Conservation (phyloP, 1,139 yeast genomes). For the Sugiyamaella paludigena region DNA sequence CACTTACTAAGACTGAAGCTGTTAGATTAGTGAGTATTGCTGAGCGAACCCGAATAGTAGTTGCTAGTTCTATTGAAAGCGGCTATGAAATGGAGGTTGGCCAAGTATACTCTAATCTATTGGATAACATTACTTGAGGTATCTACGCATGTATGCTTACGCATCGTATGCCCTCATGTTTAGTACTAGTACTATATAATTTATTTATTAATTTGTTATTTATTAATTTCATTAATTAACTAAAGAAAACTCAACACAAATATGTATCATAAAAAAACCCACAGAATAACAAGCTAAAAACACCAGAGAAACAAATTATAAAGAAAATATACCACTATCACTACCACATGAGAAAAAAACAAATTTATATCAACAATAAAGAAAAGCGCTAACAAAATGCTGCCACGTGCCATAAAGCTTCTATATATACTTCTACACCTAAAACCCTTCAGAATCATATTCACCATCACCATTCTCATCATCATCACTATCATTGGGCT, state of each 20-base stretch:
- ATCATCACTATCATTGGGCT: too few relatives aligned
- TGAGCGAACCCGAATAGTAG: slow-evolving; percentile 30
- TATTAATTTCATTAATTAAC: slow-evolving; percentile 1
- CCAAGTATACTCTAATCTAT: slow-evolving; percentile 21
- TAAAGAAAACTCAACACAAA: neutral
- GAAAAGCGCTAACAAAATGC: too few relatives aligned
- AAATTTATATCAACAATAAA: neutral
- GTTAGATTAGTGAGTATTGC: slow-evolving; percentile 32
- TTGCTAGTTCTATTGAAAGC: slow-evolving; percentile 7
- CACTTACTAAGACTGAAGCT: slow-evolving; percentile 27
- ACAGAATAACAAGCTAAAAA: neutral
- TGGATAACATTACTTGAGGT: neutral
- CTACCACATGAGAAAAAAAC: neutral
- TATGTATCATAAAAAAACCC: neutral
- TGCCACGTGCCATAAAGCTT: too few relatives aligned
- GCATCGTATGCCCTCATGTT: too few relatives aligned
- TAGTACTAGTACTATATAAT: neutral
- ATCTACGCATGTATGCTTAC: neutral
- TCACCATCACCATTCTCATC: too few relatives aligned
- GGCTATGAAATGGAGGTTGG: slow-evolving; percentile 24
- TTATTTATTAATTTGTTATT: neutral
- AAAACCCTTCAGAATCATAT: too few relatives aligned
- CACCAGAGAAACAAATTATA: neutral
- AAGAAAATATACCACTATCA: too few relatives aligned
- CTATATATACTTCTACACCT: too few relatives aligned